A percentile compares a stretch with the other conserved stretches of the same genome.
Evolutionary conservation across 2,329 filamentous ascomycete genomes (phyloP).

Genomic region (Chaetothyriales sp.): DNA sequence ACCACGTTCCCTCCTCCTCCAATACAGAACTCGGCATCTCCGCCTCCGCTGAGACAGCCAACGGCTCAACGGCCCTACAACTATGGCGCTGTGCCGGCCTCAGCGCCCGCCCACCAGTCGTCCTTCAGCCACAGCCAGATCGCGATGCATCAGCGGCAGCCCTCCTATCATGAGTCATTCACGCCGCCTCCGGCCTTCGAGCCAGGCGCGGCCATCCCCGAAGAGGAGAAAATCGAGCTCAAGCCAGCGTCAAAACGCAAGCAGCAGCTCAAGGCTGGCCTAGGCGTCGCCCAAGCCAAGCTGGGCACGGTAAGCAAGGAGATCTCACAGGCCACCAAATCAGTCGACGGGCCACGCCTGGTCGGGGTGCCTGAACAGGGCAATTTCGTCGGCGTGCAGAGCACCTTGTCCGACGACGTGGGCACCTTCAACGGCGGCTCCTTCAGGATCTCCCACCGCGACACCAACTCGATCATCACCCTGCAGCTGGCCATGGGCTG

Average conservation of each 20-base stretch:
- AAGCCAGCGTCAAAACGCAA: not conserved
- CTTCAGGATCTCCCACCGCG: constrained; percentile 83
- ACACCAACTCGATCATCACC: constrained; percentile 79
- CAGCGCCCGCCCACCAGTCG: constrained; percentile 15
- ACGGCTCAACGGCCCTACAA: constrained; percentile 15
- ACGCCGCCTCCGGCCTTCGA: not conserved
- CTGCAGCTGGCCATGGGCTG: constrained; percentile 82
- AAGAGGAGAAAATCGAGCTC: not conserved
- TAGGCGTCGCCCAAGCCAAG: not conserved
- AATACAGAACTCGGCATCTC: constrained; percentile 8
- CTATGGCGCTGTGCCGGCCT: constrained; percentile 15
- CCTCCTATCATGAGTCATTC: no score
- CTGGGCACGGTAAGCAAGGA: not conserved
- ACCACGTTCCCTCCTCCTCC: constrained; percentile 13
- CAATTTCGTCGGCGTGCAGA: constrained; percentile 51
- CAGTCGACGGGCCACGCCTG: constrained; percentile 10
- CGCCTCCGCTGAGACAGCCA: constrained; percentile 14
- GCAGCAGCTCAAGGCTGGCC: not conserved
- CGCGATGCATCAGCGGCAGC: not conserved
- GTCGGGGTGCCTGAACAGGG: constrained; percentile 33
- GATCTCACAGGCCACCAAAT: not conserved
- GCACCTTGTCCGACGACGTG: constrained; percentile 63
- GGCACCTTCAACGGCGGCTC: constrained; percentile 96
- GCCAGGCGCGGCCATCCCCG: not conserved
- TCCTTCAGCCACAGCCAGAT: constrained; percentile 13